Conservation (phyloP, 192 early-diverging fungal species). For the Phycomyces blakesleeanus region DNA sequence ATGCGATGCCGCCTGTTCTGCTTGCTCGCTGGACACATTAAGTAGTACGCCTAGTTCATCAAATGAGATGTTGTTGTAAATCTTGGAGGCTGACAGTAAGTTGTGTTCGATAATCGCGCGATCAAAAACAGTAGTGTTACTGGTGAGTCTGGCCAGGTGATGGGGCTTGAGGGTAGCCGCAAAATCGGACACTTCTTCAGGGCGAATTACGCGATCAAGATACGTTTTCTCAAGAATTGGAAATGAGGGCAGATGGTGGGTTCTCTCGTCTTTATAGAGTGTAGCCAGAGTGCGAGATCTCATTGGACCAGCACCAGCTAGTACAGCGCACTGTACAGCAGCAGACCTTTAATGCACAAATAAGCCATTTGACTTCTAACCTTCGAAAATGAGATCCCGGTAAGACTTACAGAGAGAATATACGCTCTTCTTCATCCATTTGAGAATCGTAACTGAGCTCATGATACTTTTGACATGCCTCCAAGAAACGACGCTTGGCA, state of each 20-base stretch:
- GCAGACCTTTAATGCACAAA: constrained; percentile 44
- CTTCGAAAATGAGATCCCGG: too few relatives aligned
- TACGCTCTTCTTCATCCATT: constrained; percentile 60
- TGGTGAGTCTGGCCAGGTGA: constrained; percentile 70
- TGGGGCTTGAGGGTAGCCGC: constrained; percentile 67
- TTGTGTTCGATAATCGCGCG: constrained; percentile 96
- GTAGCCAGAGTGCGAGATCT: constrained; percentile 83
- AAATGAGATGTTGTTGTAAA: constrained; percentile 93
- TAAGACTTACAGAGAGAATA: constrained; percentile 46
- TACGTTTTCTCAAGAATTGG: constrained; percentile 94
- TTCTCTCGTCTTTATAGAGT: constrained; percentile 89
- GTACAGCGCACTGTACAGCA: constrained; percentile 86
- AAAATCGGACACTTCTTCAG: constrained; percentile 78
- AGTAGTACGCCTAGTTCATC: constrained; percentile 78
- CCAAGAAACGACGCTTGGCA: constrained; percentile 81
- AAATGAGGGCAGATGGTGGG: constrained; percentile 68
- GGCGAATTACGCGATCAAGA: constrained; percentile 79
- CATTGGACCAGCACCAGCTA: constrained; percentile 89
- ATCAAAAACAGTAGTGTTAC: constrained; percentile 80
- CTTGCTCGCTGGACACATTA: constrained; percentile 71
- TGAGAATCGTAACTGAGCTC: constrained; percentile 72
- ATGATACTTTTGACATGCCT: constrained; percentile 80
- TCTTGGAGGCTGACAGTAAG: constrained; percentile 76
- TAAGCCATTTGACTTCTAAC: neutral
- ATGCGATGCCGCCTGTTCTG: constrained; percentile 77